These are phyloP conservation scores for Lecanicillium sp. DNA, from an alignment of 2,329 filamentous ascomycete species.

Conservation along the genomic window DNA sequence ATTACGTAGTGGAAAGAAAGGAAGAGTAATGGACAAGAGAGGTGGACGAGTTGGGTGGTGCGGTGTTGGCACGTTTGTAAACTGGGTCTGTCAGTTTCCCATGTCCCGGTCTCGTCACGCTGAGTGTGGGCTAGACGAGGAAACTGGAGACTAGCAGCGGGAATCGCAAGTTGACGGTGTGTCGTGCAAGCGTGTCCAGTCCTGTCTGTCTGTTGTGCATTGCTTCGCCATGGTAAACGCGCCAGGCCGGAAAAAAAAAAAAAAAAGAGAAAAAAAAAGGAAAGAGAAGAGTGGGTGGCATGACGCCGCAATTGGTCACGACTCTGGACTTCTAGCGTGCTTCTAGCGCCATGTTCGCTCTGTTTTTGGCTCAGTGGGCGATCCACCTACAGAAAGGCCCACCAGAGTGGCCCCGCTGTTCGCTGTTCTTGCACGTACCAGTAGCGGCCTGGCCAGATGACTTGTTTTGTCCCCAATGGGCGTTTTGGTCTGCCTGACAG, in stretches of 20 bases:
- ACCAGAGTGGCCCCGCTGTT: not conserved
- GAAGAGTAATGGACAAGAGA: too few relatives aligned
- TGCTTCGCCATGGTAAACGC: too few relatives aligned
- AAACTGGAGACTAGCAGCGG: too few relatives aligned
- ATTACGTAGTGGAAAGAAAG: too few relatives aligned
- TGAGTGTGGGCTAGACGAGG: too few relatives aligned
- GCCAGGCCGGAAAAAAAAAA: not conserved
- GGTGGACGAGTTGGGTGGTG: too few relatives aligned
- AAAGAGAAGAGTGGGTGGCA: not conserved
- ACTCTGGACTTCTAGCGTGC: constrained; percentile 3
- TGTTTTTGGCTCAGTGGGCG: not conserved
- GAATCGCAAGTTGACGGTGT: too few relatives aligned
- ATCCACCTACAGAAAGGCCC: constrained; percentile 9
- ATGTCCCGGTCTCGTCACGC: too few relatives aligned
- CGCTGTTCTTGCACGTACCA: not conserved
- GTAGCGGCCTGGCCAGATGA: constrained; percentile 1
- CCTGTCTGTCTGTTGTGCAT: too few relatives aligned
- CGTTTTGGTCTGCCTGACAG: too few relatives aligned
- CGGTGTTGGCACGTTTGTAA: not conserved
- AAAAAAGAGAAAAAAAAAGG: not conserved
- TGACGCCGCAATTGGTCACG: not conserved
- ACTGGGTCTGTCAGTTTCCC: not conserved
- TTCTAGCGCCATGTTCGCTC: constrained; percentile 21
- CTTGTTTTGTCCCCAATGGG: not conserved
- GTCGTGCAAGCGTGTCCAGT: too few relatives aligned